Evolutionary conservation across 495 filamentous ascomycete genomes (phyloP), one percentile per base, ranked within the genome.

Genomic region (Talaromyces borbonicus): DNA sequence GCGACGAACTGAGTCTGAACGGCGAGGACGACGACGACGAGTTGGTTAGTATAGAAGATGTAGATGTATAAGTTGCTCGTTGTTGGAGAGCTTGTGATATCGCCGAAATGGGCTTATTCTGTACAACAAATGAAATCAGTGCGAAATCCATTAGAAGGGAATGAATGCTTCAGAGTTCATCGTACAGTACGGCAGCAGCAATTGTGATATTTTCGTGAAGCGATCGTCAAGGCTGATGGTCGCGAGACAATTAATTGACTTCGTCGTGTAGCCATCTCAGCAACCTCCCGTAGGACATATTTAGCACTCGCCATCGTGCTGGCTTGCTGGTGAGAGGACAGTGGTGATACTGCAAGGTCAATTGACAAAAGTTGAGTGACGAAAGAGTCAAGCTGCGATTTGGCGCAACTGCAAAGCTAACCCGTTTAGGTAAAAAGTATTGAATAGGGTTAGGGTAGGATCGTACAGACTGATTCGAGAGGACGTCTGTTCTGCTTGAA

Each of bases 201-300:
- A 41, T 41, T 38, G 35, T 38, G 12, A 41, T 26, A 26, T 14
- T 41, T 41, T 18, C 38, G 8, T 14, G 20, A 41, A 62, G 68
- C 20, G 67, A 71, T 47, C 62, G 80, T 46, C 76, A 80, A 49
- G 86, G 84, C 61, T 81, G 83, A 49, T 71, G 84, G 26, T 72
- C 48, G 58, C 80, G 31, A 71, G 71, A 41, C 16, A 38, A 15
- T 2, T 2, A 20, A 9, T 12, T 38, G 18, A 14, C 38, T 41
- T 6, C 11, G 38, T 41, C 38, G 38, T 8, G 23, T 26, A 26
- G 38, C 14, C 22, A 41, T 5, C 14, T 41, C 38, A 2, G 12
- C 38, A 8, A 41, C 24, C 16, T 20, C n/a, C 20, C 20, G 23
- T 16, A 41, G n/a, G n/a, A n/a, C n/a, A 41, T 1, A 26, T 26